Base-by-base conservation (phyloP, 2,329 filamentous ascomycete genomes). In the Fusarium neocosmosporiellum region DNA sequence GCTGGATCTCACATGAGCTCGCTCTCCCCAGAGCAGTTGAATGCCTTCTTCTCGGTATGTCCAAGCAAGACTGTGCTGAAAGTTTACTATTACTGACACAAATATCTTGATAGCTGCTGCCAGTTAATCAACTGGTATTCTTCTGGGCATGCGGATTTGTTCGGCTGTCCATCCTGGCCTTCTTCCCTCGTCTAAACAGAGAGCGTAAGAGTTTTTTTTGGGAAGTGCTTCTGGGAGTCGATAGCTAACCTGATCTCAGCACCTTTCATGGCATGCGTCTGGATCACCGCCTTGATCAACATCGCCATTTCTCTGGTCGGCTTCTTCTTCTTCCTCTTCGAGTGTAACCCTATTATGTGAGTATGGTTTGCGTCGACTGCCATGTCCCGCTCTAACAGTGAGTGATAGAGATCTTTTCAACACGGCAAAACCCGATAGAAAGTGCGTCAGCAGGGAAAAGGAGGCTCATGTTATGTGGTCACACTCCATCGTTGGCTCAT, bases 401-500 rank as follows among this genome's bases (percentile, higher is more conserved):
- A 2, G 31, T 36, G 20, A 4, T 10, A 55, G 50, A 14, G 50
- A 55, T 22, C n/a, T 55, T 24, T 55, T 57, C 34, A 57, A 57
- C 34, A 10, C 22, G 8, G 34, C 22, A 39, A 57, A 57, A 13
- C 20, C 18, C 7, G 22, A 57, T 16, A 29, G 54, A 11, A 57
- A 39, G 10, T 57, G 54, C 14, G 22, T 37, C 4, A 57, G 54
- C 22, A 55, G 20, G 18, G 31, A 55, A 11, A 37, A 36, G 14
- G 54, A 57, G 24, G 33, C 24, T 14, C 18, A 24, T 27, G 24
- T 57, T 4, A 39, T 57, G 34, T 57, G 54, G 54, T 7, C 54
- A 27, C 80, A 83, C 58, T 77, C 77, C n/a, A 65, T 76, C 16
- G 63, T 80, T 13, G 78, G 80, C 31, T 73, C 83, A 11, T 73